Percentiles rank a stretch among this genome's conserved stretches.
phyloP scores from a whole-genome alignment of 768 basidiomycete species.

The Leucogyrophana mollusca region DNA sequence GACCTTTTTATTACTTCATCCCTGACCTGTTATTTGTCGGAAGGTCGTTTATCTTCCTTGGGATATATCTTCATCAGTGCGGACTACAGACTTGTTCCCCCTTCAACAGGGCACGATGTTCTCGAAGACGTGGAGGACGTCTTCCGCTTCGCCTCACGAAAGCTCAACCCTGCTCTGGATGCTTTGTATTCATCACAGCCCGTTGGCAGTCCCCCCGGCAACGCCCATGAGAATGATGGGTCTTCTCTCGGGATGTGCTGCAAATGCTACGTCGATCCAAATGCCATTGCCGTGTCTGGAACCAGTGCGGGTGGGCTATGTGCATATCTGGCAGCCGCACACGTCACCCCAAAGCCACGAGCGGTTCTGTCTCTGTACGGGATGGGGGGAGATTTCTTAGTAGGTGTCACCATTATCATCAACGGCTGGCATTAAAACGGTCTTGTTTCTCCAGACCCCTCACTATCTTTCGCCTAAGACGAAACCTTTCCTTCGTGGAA shows the following conservation, averaged over 20 bases:
- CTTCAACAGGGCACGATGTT: slow-evolving; percentile 54
- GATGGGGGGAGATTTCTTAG: slow-evolving; percentile 60
- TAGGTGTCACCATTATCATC: slow-evolving; percentile 13
- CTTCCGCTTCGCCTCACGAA: slow-evolving; percentile 43
- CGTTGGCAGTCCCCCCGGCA: too few species aligned
- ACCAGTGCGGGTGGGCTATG: slow-evolving; percentile 64
- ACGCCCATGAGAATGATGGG: too few species aligned
- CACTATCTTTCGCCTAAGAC: slow-evolving; percentile 51
- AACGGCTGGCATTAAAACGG: not conserved
- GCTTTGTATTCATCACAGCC: not conserved
- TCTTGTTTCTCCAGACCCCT: slow-evolving; percentile 39
- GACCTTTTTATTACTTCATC: too few species aligned
- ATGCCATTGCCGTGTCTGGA: slow-evolving; percentile 51
- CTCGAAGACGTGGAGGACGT: slow-evolving; percentile 57
- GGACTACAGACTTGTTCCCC: slow-evolving; percentile 58
- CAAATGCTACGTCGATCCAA: slow-evolving; percentile 38
- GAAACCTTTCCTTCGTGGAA: slow-evolving; percentile 50
- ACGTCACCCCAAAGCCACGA: slow-evolving; percentile 52
- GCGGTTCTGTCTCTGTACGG: slow-evolving; percentile 60
- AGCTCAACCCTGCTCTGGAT: slow-evolving; percentile 13
- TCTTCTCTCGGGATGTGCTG: too few species aligned
- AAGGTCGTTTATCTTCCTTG: slow-evolving; percentile 45
- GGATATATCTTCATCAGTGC: slow-evolving; percentile 61
- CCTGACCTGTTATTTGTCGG: not conserved
- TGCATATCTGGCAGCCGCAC: slow-evolving; percentile 57